Conservation (phyloP, 441 rosid species). For the Dalechampia spathulata region DNA sequence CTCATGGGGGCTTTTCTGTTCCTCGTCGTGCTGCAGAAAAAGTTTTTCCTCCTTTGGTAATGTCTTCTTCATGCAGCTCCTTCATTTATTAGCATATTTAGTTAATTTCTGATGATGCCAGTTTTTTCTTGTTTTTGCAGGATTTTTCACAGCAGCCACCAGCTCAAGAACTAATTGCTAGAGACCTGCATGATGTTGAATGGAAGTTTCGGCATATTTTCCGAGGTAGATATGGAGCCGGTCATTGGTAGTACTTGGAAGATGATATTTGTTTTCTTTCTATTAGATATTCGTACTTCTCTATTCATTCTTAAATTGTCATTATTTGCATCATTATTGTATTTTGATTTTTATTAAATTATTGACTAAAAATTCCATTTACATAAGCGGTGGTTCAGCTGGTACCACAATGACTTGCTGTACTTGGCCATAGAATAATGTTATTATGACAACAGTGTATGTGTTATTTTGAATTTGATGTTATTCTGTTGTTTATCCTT, state of each 20-base stretch:
- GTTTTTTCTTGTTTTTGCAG: slow-evolving; percentile 27
- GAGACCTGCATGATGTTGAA: slow-evolving; percentile 95
- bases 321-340: too few relatives aligned
- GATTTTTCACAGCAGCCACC: slow-evolving; percentile 95
- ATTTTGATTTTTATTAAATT: too few relatives aligned
- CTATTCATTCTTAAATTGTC: background rate
- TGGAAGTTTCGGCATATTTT: slow-evolving; percentile 99
- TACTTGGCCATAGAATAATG: background rate
- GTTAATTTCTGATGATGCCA: slow-evolving; percentile 2
- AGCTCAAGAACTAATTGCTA: slow-evolving; percentile 86
- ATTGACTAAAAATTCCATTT: too few relatives aligned
- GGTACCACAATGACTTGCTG: too few relatives aligned
- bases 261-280: background rate
- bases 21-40: slow-evolving; percentile 99
- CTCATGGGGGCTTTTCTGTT: slow-evolving; percentile 99
- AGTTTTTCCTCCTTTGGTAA: slow-evolving; percentile 96
- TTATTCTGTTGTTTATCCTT: too few relatives aligned
- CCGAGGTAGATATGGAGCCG: slow-evolving; percentile 56
- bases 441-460: background rate
- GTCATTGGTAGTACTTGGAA: background rate
- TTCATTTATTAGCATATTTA: background rate
- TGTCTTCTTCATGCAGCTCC: slow-evolving; percentile 8
- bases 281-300: background rate
- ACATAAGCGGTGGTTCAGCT: too few relatives aligned
- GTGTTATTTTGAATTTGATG: too few relatives aligned